Base-by-base conservation (phyloP, 306 rosid species). In the Prunus davidiana region DNA sequence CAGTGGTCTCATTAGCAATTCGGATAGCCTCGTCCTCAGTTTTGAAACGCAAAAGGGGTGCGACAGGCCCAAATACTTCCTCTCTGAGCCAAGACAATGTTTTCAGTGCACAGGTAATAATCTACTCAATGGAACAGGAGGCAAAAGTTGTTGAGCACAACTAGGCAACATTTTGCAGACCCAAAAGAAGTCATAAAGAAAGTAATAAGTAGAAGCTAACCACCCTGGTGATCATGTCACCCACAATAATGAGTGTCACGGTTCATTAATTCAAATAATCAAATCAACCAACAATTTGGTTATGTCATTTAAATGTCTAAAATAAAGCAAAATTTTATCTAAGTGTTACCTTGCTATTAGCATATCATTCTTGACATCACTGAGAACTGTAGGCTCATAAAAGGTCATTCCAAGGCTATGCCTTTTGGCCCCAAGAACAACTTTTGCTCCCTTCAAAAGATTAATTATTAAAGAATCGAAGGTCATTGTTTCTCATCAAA, bases 51-150 rank as follows among this genome's bases (percentile, higher is more conserved):
- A 91, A 67, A 57, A 95, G 88, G 79, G 97, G 96, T 18, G 99
- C 97, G 41, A 95, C 97, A 25, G 97, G 99, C 76, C 99, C 99
- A 86, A 95, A 95, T 80, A 81, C 89, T 87, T 95, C 99, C 86
- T 92, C 96, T 73, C 99, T 95, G 84, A 71, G 25, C 45, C 41
- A 79, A 77, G 67, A 82, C 25, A 86, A 81, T 47, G 78, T 61
- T 41, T 11, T 60, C 34, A 78, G 70, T 38, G 63, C 63, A 70
- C 76, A 69, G 54, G 24, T 63, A 50, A 76, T 38, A 66, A 14
- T 15, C 22, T 6, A 30, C 15, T 54, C 4, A 28, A 54, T 8
- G 4, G n/a, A 19, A 50, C 43, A 51, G 47, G 46, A 69, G 41
- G 13, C 20, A 50, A 69, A 8, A 46, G 22, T 47, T 7, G 41